These are phyloP conservation scores for Gigaspora rosea DNA, from an alignment of 192 early-diverging fungal species.

Conservation along the genomic window DNA sequence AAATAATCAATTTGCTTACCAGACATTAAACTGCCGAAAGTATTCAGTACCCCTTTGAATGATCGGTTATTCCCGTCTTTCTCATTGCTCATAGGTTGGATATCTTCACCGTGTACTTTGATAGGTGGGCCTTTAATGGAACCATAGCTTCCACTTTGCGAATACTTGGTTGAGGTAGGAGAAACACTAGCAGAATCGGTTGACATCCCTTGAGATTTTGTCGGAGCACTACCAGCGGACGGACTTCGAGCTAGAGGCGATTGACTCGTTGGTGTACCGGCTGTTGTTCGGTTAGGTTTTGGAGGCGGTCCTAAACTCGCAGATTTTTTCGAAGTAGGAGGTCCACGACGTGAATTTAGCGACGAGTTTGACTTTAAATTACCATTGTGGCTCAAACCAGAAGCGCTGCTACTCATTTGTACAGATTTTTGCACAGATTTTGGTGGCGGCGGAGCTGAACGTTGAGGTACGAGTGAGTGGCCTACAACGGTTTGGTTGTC, in stretches of 20 bases:
- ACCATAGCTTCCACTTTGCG: conserved; percentile 35
- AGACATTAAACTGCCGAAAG: conserved; percentile 54
- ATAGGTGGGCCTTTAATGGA: conserved; percentile 37
- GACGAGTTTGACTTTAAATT: neutral
- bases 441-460: conserved; percentile 44
- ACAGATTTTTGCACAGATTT: conserved; percentile 8
- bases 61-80: conserved; percentile 39
- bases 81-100: conserved; percentile 30
- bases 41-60: conserved; percentile 59
- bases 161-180: conserved; percentile 30
- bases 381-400: neutral
- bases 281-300: neutral
- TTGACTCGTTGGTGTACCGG: neutral
- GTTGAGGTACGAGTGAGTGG: conserved; percentile 36
- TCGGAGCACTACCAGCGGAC: conserved; percentile 29
- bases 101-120: conserved; percentile 37
- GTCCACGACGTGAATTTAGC: neutral
- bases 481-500: conserved; percentile 13
- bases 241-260: conserved; percentile 11
- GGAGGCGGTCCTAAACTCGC: conserved; percentile 17
- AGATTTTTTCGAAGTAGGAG: conserved; percentile 4
- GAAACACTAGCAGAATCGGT: conserved; percentile 36
- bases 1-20: conserved; percentile 33
- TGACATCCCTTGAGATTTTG: conserved; percentile 33
- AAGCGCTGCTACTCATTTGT: conserved; percentile 4